Base-by-base conservation (phyloP, 2,329 filamentous ascomycete genomes). In the Cytospora mali region DNA sequence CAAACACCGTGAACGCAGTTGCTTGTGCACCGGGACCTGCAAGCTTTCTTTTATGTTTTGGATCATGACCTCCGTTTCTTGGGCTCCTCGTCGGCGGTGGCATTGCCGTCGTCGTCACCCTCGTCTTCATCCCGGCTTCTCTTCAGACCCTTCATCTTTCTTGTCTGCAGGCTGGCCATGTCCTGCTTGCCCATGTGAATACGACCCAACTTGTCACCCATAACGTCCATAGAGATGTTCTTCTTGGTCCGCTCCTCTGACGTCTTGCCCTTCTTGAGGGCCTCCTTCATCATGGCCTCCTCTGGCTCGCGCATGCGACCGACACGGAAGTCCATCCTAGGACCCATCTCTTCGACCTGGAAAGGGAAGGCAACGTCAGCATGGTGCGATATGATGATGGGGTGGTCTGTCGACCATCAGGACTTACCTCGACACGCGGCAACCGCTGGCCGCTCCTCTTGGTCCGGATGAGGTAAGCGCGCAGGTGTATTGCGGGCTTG, bases 121-220 rank as follows among this genome's bases (percentile, higher is more conserved):
- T 71, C 80, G 57, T 83, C 81, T 27, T 85, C 78, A 66, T 88
- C 88, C 60, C 92, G 86, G 67, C 84, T 87, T 68, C 95, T 84
- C 86, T 98, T 99, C 69, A 99, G 77, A 69, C 93, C 95, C 87
- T 99, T 99, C 93, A 99, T 98, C 87, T 99, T 99, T 73, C 95
- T 88, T 58, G 93, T 96, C 82, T 99, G 95, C 76, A 99, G 77
- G 70, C 90, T 85, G 73, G 82, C 83, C 64, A 99, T 84, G 78
- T 99, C 93, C 78, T 97, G 93, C 80, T 89, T 92, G 72, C 91
- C 92, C 64, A 96, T 78, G 76, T 99, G 95, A 67, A 99, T 90
- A 69, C 93, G 88, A 67, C 94, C 95, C 67, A 98, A 84, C 88
- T 98, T 98, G 78, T 99, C 95, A 74, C 95, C 95, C 79, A 99